Evolutionary conservation across 2,329 filamentous ascomycete genomes (phyloP), one percentile per base, ranked within the genome.

Genomic region (Torrubiellomyces zombiae): DNA sequence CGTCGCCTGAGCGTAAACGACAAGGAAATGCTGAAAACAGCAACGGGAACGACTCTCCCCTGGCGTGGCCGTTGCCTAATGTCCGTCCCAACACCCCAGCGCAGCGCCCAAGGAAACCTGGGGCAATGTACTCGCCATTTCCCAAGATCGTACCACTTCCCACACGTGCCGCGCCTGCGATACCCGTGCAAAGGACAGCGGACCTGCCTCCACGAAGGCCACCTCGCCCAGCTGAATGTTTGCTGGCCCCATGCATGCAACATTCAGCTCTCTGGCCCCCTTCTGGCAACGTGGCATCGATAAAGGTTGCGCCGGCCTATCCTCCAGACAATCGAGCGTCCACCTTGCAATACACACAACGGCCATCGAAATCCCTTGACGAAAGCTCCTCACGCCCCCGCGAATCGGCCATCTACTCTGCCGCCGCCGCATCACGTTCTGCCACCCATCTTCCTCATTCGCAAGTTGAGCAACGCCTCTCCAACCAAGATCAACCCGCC

Each of bases 51-150:
- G 13, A 11, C 9, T 9, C 12, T 14, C 33, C 40, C 24, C 28
- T 40, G 7, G 26, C 35, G 3, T 43, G 38, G 43, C 44, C 44
- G 9, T 33, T 45, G 16, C 36, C 38, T 14, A 37, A 45, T 14
- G 29, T 17, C 23, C 24, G 36, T 9, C 28, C 32, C 17, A 8
- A 13, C 15, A n/a, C 19, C 29, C 12, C 26, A 18, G 28, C 17
- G 10, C 24, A 10, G 14, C 23, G 17, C 15, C 22, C 19, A 30
- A 36, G 28, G 20, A 45, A 41, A 31, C 29, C 40, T 7, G 32
- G 38, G 7, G 36, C 44, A 11, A 48, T 45, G 3, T 58, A 58
- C 30, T 56, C 56, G 2, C 44, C 55, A 19, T 58, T 56, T 29
- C 55, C 56, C 5, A 58, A 50, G 14, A 9, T 23, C 3, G 9